Evolutionary conservation across 257 asterid species (phyloP).

Genomic region (Nicotiana obtusifolia): DNA sequence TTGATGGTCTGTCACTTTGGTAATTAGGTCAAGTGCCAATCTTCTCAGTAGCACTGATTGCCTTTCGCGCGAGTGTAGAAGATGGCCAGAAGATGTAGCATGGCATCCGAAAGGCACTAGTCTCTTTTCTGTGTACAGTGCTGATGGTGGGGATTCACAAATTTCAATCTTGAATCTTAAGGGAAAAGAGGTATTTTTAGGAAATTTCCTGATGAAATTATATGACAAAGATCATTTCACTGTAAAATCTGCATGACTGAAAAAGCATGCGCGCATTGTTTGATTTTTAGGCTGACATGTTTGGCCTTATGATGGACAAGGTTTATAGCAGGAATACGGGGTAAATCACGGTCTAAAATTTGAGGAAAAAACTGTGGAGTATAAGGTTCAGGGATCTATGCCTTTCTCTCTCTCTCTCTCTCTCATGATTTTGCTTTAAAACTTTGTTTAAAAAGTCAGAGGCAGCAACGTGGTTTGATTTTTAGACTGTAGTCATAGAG

Average conservation of each 20-base stretch:
- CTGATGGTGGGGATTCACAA: conserved; percentile 82
- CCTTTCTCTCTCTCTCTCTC: neutral
- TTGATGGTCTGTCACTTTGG: neutral
- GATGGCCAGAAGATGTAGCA: conserved; percentile 97
- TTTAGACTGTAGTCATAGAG: neutral
- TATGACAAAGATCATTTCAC: neutral
- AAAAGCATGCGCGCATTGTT: neutral
- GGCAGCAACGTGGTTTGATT: neutral
- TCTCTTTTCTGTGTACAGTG: conserved; percentile 69
- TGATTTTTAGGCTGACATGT: too few relatives aligned
- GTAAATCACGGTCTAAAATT: neutral
- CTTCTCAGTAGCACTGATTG: conserved; percentile 63
- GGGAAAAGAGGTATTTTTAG: conserved; percentile 48
- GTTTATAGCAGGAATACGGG: neutral
- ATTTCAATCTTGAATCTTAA: conserved; percentile 61
- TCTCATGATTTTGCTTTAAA: neutral
- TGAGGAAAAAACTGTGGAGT: neutral
- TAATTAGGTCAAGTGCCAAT: conserved; percentile 60
- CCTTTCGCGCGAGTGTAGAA: conserved; percentile 60
- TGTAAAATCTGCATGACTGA: neutral
- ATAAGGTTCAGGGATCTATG: neutral
- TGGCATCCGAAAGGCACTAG: conserved; percentile 90
- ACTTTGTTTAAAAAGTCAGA: neutral
- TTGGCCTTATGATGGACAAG: neutral
- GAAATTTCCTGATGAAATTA: neutral